A percentile compares a stretch with the other conserved stretches of the same genome.
Conservation (phyloP, 139 green algal species). For the Closterium sp. region DNA sequence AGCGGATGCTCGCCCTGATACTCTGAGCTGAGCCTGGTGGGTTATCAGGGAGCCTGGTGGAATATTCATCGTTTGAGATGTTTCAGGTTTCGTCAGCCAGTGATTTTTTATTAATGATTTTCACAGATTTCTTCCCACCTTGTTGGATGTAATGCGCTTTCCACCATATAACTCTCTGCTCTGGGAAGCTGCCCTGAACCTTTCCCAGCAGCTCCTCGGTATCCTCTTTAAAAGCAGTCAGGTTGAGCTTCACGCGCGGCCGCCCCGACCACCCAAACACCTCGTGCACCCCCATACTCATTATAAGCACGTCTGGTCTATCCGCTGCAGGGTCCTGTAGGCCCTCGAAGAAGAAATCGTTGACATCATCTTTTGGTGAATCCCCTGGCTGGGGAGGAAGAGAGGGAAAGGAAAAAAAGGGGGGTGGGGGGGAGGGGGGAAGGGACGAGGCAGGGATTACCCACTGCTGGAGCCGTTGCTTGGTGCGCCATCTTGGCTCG, state of each 20-base stretch:
- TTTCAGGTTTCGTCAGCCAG: too few relatives aligned
- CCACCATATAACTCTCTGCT: not conserved
- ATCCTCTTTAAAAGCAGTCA: not conserved
- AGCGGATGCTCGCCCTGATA: too few relatives aligned
- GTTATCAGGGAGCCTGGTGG: too few relatives aligned
- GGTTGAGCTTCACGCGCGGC: not conserved
- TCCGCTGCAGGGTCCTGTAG: not conserved
- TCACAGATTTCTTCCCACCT: too few relatives aligned
- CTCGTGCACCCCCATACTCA: conserved; percentile 4
- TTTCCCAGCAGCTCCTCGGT: not conserved
- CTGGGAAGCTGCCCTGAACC: not conserved
- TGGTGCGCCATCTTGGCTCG: too few relatives aligned
- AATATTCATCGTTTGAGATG: too few relatives aligned
- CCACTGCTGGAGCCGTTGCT: too few relatives aligned
- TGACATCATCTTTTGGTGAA: not conserved
- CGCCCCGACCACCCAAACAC: conserved; percentile 3
- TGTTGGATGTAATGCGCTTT: conserved; percentile 5
- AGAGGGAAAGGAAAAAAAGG: not conserved
- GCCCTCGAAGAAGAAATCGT: not conserved
- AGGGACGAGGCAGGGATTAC: too few relatives aligned
- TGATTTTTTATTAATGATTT: too few relatives aligned
- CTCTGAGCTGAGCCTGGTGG: too few relatives aligned
- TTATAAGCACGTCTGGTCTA: not conserved
- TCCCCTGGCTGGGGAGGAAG: not conserved
- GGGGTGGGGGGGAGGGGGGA: too few relatives aligned